Evolutionary conservation across 2,329 filamentous ascomycete species (phyloP), one percentile per base, ranked within the genome.

Genomic region (Alternaria consortialis): DNA sequence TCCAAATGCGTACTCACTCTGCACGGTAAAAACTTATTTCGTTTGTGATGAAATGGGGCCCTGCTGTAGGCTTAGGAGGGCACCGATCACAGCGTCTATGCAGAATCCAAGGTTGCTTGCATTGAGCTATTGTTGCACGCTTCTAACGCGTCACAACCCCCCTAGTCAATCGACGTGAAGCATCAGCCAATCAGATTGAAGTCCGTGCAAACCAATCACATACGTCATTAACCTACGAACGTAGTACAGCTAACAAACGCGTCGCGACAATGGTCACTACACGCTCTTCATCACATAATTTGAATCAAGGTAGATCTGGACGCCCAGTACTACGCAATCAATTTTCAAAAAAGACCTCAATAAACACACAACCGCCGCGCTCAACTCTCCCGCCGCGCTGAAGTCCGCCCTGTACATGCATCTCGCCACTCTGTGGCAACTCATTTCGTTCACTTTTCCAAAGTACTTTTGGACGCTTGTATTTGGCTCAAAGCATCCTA

Each of bases 141-240:
- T 20, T 20, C 20, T 20, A 20, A 20, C 20, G 20, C 20, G 20
- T 20, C 20, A 2, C 20, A 20, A 20, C 20, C 20, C 20, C 27
- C 27, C 37, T 39, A 17, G 37, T 9, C 37, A 20, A 20, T 20
- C 11, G 7, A 7, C 11, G 39, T 15, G 15, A 23, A 42, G 7
- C 3, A 11, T 36, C 8, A 27, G 5, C 46, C 46, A 50, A 50
- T 50, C 46, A 50, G 13, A 1, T 36, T 25, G 20, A 25, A n/a
- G 29, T 29, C 44, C n/a, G 29, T 27, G 32, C 53, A 32, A 13
- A 52, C 39, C 31, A 60, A 52, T 50, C 52, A 59, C 17, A 51
- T 56, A 60, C 57, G 57, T 60, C 57, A 60, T 60, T 31, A 44
- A 59, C 42, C 15, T 53, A 17, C n/a, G 17, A 27, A 27, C 6